Evolutionary conservation across 2,329 filamentous ascomycete species (phyloP), one percentile per base, ranked within the genome.

Genomic region (Colletotrichum musicola): DNA sequence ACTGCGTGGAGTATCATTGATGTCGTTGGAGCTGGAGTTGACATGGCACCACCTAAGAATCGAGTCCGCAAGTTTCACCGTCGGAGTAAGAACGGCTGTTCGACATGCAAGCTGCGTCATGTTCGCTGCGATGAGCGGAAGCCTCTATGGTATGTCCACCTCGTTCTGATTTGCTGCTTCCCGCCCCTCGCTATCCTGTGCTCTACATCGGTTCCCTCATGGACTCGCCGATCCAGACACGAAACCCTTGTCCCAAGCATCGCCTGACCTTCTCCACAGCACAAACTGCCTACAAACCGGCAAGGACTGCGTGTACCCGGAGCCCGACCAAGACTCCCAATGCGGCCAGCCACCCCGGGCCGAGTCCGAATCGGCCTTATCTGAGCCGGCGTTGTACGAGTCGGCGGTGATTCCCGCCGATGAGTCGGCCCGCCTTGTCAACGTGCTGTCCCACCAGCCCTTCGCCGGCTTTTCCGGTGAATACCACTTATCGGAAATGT

Each of bases 81-180:
- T 55, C 75, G 78, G 63, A 80, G 78, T 72, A 80, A 79, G 68
- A 76, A 76, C 61, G 79, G 79, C 57, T 81, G 80, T 57, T 72
- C 75, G 62, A 74, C 71, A 25, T 80, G 78, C 75, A 83, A 81
- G 73, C 74, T 74, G 62, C 80, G 82, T 71, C 82, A 83, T 71
- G 82, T 84, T 58, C 80, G 82, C 60, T 84, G 82, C 74, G 81
- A 84, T 67, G 82, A 84, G 71, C 77, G 77, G 68, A 81, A 77
- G 71, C 82, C 82, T 47, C 75, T 84, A 49, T 84, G 82, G 82
- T 84, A 80, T 73, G 81, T 78, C 60, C 35, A 20, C 4, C n/a
- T 49, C 18, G 46, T 49, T 22, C n/a, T 12, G 20, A 7, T 20
- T 20, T 49, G 16, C 18, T 10, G n/a, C 18, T 4, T 42, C 14